Evolutionary conservation across 2,329 filamentous ascomycete species (phyloP), one percentile per base, ranked within the genome.

Genomic region (Diaporthe citriasiana): DNA sequence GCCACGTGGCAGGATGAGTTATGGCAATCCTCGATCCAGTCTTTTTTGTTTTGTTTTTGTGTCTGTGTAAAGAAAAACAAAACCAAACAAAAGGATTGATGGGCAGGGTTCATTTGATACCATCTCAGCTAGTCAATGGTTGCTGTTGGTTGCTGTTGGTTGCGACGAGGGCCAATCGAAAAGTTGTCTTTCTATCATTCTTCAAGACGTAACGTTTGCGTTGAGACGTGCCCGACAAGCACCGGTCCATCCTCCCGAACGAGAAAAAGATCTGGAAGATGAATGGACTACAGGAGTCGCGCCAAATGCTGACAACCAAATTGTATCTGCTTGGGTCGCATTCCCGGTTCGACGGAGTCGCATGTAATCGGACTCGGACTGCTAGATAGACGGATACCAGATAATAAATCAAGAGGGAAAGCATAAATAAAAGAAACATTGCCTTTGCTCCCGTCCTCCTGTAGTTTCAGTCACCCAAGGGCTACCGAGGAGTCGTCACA

Each of bases 241-340:
- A 30, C 13, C 30, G 27, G 45, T 4, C 22, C 30, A 51, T 50
- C 22, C 7, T 50, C 45, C 27, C 42, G 30, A 33, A 63, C 19
- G 38, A 27, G 15, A 15, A 13, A 30, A 27, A 45, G 15, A 45
- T 12, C 59, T 66, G 5, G 30, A 51, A 12, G 7, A 38, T 35
- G 42, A 38, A n/a, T 50, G 60, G 42, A 17, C 19, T 45, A 35
- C 5, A n/a, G 59, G 42, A 25, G 50, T 66, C 10, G 4, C n/a
- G 30, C 60, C 42, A 50, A 51, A 35, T 66, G 60, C 60, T 66
- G 42, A 66, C 60, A 66, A 19, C 27, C 40, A 45, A 15, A 22
- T 63, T 63, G 38, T 5, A n/a, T 47, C 40, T 65, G 60, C 60
- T 66, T 35, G 42, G 30, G 40, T 66, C 17, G 42, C 45, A 66